Conservation (phyloP, 352 stramenopile species). For the Globisporangium mamillatum region DNA sequence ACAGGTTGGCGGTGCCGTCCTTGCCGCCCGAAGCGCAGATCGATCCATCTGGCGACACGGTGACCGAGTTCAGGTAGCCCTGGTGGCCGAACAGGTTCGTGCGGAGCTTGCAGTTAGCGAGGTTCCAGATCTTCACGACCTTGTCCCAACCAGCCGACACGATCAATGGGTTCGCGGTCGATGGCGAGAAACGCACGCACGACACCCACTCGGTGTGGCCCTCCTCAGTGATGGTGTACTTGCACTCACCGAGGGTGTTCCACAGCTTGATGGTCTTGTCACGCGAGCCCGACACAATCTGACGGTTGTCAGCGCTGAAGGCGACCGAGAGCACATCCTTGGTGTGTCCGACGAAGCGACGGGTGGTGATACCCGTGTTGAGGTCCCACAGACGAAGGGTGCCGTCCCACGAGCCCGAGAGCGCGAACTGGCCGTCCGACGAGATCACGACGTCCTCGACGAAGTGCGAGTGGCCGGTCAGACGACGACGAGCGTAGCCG, state of each 20-base stretch:
- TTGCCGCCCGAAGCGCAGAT: conserved; percentile 99
- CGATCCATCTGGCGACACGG: conserved; percentile 98
- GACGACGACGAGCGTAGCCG: conserved; percentile 94
- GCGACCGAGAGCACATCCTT: conserved; percentile 99
- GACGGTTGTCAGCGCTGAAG: conserved; percentile 99
- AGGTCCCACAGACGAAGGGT: conserved; percentile 99
- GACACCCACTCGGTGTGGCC: conserved; percentile 99
- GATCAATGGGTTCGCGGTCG: conserved; percentile 95
- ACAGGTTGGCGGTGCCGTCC: conserved; percentile 99
- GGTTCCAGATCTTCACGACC: conserved; percentile 99
- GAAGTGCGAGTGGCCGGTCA: conserved; percentile 99
- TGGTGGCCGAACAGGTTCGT: conserved; percentile 99
- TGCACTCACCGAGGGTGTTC: conserved; percentile 99
- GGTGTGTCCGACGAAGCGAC: conserved; percentile 98
- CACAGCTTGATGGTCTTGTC: conserved; percentile 99
- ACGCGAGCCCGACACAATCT: conserved; percentile 99
- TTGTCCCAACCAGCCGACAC: conserved; percentile 99
- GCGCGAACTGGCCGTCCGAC: conserved; percentile 98
- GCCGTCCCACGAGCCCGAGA: conserved; percentile 98
- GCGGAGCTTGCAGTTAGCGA: conserved; percentile 99
- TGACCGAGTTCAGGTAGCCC: conserved; percentile 99
- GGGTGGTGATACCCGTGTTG: conserved; percentile 98
- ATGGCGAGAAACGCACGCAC: conserved; percentile 99
- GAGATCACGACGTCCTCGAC: conserved; percentile 99
- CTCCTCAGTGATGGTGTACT: conserved; percentile 98